Conservation (phyloP, 805 yeast species). For the Candida pseudofarinosa region DNA sequence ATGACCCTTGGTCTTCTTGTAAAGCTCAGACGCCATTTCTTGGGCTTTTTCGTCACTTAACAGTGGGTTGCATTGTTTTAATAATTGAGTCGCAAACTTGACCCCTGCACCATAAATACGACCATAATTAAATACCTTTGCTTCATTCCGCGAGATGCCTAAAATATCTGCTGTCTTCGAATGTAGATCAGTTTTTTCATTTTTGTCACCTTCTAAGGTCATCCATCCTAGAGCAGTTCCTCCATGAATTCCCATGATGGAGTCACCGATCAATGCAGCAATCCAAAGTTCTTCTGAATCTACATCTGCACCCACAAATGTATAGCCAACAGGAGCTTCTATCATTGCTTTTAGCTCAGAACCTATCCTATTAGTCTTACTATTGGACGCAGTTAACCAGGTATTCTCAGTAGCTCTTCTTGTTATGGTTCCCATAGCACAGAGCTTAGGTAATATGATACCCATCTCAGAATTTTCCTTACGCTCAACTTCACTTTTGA, state of each 20-base stretch:
- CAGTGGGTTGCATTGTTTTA: conserved; percentile 77
- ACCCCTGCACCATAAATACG: conserved; percentile 97
- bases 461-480: conserved; percentile 43
- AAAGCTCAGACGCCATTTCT: conserved; percentile 59
- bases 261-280: conserved; percentile 91
- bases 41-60: conserved; percentile 65
- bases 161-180: conserved; percentile 88
- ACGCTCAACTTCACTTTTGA: conserved; percentile 19
- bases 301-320: conserved; percentile 97
- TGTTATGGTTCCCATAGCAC: conserved; percentile 96
- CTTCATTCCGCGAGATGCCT: conserved; percentile 87
- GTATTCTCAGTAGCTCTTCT: conserved; percentile 95
- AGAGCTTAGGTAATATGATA: conserved; percentile 75
- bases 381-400: conserved; percentile 97
- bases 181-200: conserved; percentile 89
- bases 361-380: conserved; percentile 79
- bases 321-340: conserved; percentile 83
- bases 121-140: conserved; percentile 94
- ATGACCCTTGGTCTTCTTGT: conserved; percentile 78
- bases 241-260: conserved; percentile 85
- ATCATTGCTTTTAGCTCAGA: conserved; percentile 89
- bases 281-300: conserved; percentile 99
- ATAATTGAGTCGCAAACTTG: conserved; percentile 77
- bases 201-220: conserved; percentile 95
- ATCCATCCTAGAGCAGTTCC: conserved; percentile 98